Base-by-base conservation (phyloP, 73 alveolate species). In the Diophrys sp. region DNA sequence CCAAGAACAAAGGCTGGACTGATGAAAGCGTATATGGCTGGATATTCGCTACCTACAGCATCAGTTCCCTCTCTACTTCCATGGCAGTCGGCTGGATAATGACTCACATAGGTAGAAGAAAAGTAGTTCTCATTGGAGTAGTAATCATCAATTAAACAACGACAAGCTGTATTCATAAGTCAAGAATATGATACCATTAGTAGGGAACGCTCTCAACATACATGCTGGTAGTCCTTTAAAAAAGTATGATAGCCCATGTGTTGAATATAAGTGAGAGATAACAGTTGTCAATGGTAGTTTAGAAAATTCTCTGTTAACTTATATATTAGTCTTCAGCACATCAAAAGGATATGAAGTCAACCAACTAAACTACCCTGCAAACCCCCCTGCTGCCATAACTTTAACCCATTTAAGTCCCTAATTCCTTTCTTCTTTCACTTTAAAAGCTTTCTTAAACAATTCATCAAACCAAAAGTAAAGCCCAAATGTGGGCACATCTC, bases 401-500 rank as follows among this genome's bases (percentile, higher is more conserved):
- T 56, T 57, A 24, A n/a, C 75, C 54, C 8, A 23, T 31, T 54
- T 78, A 24, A 25, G 33, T 31, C 44, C 1, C 27, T 70, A 24
- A 32, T n/a, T 32, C 54, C 34, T 34, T 14, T 62, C 71, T 23
- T 68, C 81, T 33, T 71, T 73, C 0, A 24, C 53, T 1, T 29
- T 26, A 2, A 78, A 33, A 33, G 54, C 23, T 44, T 73, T 71
- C 71, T 79, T 70, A 29, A 29, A 55, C 23, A 62, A 1, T 56
- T 86, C 87, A 53, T 74, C 79, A n/a, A 88, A 24, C 25, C 53
- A 66, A 54, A 86, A 86, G 72, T 75, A 86, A 0, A 75, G 70
- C 14, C 87, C 93, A 85, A 74, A 86, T 2, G 87, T 74, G 0
- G 93, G 93, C 1, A 86, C 89, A 74, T 86, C 93, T 74, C 93